Evolutionary conservation across 2,329 filamentous ascomycete genomes (phyloP), one percentile per base, ranked within the genome.

Genomic region (Colletotrichum aenigma): DNA sequence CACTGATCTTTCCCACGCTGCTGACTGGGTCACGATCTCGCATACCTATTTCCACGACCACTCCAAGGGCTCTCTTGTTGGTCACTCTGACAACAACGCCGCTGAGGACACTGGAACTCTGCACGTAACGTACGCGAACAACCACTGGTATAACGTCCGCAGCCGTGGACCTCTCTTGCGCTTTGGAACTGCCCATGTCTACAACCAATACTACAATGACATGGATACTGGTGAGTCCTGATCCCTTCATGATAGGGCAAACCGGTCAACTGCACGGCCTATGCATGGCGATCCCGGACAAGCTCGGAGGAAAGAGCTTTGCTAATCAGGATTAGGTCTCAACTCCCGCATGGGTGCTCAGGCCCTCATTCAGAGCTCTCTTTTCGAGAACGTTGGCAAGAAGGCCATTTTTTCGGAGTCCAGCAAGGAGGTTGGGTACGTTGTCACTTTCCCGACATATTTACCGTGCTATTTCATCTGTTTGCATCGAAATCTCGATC

Each of bases 111-210:
- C 80, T 4, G 91, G 91, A 76, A 87, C 91, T 79, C 85, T 93
- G 48, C 88, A 85, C 79, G 85, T 93, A 55, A 93, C 92, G 26
- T 92, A 91, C 81, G 87, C 87, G 83, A 89, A 92, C 86, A 93
- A 93, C 87, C 86, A 90, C 85, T 93, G 87, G 86, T 79, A 81
- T 76, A 92, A 93, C 85, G 83, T 92, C 81, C 91, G 92, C 86
- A 91, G 89, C 15, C 91, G 92, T 70, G 85, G 84, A 0, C 92
- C 92, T 0, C 89, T 88, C 3, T 80, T 92, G 81, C 90, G 91
- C 74, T 93, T 93, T 83, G 92, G 91, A 16, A 93, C 90, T 15
- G 90, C 69, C 18, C 91, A 93, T 81, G 79, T 86, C 74, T 86
- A 90, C 78, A 89, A 87, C 77, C 75, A 77, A 4, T 86, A 85